These are phyloP conservation scores for Primulina tabacum DNA, from an alignment of 257 asterid species.

Conservation along the genomic window DNA sequence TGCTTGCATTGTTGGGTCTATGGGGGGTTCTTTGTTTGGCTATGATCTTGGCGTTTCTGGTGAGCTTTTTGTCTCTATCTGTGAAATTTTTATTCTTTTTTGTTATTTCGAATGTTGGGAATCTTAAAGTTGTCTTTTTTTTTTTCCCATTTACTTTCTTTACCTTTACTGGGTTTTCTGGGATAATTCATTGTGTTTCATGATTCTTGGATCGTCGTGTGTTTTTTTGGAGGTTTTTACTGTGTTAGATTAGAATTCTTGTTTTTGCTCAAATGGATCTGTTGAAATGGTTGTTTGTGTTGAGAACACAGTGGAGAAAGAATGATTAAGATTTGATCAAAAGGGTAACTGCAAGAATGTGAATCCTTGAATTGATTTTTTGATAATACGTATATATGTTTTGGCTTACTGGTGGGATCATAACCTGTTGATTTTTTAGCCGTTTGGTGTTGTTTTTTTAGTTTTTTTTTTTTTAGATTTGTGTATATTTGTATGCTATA, in stretches of 20 bases:
- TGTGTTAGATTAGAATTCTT: neutral
- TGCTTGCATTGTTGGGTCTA: conserved; percentile 77
- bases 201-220: neutral
- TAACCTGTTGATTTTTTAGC: no score
- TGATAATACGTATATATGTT: no score
- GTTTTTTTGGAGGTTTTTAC: neutral
- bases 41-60: conserved; percentile 96
- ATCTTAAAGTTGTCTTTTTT: neutral
- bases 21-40: conserved; percentile 87
- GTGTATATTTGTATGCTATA: no score
- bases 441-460: no score
- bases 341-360: no score
- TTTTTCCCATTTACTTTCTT: neutral
- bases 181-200: neutral
- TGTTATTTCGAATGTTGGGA: neutral
- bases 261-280: no score
- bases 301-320: no score
- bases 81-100: neutral
- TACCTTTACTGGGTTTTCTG: neutral
- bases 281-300: no score
- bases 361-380: no score
- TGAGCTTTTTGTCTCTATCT: conserved; percentile 20
- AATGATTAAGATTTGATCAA: no score
- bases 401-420: no score
- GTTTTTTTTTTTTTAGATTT: no score